Evolutionary conservation across 176 grass and related monocot genomes (phyloP).

Genomic region (Avena insularis): DNA sequence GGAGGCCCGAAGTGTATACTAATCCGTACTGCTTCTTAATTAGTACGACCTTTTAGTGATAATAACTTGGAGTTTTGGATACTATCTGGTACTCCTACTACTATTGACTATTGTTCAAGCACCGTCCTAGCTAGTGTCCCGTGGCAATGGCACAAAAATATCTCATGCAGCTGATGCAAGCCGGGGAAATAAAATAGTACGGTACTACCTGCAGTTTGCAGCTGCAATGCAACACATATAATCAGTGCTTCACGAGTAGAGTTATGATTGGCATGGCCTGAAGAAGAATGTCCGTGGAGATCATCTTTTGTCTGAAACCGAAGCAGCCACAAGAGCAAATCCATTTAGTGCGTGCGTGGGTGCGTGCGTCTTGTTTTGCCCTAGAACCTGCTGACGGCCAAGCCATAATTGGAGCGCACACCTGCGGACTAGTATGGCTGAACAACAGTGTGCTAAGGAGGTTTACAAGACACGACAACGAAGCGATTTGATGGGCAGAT

Average conservation of each 20-base stretch:
- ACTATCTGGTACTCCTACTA: neutral
- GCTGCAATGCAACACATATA: neutral
- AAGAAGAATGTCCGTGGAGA: neutral
- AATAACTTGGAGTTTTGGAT: neutral
- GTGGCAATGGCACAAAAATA: neutral
- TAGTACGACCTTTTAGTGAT: neutral
- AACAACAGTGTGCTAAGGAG: neutral
- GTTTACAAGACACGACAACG: neutral
- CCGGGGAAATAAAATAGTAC: neutral
- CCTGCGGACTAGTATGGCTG: neutral
- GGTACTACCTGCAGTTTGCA: neutral
- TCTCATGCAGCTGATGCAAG: neutral
- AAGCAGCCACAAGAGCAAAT: neutral
- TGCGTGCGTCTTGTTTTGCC: neutral
- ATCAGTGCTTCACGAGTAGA: neutral
- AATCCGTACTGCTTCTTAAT: neutral
- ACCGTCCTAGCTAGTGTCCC: neutral
- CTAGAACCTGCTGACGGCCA: neutral
- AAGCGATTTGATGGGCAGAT: constrained; percentile 26
- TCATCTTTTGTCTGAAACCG: neutral
- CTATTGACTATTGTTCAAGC: neutral
- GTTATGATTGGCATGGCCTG: neutral
- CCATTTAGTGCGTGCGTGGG: neutral
- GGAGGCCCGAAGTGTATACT: neutral
- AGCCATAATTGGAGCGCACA: no score